phyloP scores from a whole-genome alignment of 129 eudicot genomes.

The Chrysanthemum lavandulifolium region DNA sequence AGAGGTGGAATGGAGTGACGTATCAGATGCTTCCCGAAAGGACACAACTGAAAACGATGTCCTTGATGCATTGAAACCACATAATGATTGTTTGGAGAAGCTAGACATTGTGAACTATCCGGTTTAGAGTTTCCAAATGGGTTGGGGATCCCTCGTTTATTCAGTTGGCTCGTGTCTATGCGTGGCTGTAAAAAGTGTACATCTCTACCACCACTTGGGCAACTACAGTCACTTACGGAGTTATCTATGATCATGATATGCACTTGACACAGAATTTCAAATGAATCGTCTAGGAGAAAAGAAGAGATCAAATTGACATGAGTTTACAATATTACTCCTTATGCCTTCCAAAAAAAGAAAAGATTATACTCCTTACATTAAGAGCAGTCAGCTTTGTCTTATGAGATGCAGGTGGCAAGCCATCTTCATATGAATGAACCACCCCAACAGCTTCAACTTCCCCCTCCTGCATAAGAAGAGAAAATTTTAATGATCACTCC shows the following conservation, averaged over 20 bases:
- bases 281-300: not conserved
- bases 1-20: too few species aligned
- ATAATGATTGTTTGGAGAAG: too few species aligned
- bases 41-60: too few species aligned
- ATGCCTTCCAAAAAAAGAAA: not conserved
- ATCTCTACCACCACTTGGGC: too few species aligned
- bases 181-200: too few species aligned
- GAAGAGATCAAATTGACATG: not conserved
- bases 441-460: slow-evolving; percentile 80
- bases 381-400: slow-evolving; percentile 93
- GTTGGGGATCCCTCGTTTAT: too few species aligned
- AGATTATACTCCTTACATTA: slow-evolving; percentile 47
- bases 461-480: slow-evolving; percentile 64
- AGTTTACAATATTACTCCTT: not conserved
- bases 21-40: too few species aligned
- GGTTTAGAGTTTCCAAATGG: too few species aligned
- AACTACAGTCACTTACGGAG: too few species aligned
- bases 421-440: slow-evolving; percentile 93
- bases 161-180: too few species aligned
- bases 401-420: slow-evolving; percentile 85
- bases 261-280: slow-evolving; percentile 7
- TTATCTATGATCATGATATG: not conserved
- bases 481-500: slow-evolving; percentile 3
- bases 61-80: too few species aligned
- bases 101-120: too few species aligned